These are phyloP conservation scores for Sarcodon aspratus DNA, from an alignment of 768 basidiomycete species.

Conservation along the genomic window DNA sequence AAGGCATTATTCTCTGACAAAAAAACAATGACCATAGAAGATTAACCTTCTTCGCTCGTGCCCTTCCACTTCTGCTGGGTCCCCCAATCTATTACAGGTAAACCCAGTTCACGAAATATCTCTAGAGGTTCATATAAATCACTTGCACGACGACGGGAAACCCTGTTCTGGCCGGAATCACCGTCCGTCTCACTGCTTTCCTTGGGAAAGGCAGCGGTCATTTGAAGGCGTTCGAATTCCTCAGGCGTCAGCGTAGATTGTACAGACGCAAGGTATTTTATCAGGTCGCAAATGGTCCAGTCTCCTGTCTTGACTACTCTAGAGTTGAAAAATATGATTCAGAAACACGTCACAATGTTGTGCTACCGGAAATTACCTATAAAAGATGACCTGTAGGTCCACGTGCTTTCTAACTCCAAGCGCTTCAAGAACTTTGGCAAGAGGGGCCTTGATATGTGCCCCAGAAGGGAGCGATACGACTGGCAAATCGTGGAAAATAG, in stretches of 20 bases:
- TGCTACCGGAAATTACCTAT: constrained; percentile 35
- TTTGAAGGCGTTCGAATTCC: constrained; percentile 43
- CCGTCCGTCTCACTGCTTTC: constrained; percentile 23
- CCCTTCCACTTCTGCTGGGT: constrained; percentile 64
- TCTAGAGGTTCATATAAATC: constrained; percentile 82
- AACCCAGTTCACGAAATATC: constrained; percentile 53
- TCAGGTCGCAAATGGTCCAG: constrained; percentile 79
- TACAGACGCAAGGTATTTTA: constrained; percentile 81
- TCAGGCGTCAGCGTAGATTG: constrained; percentile 44
- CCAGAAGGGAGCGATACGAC: constrained; percentile 65
- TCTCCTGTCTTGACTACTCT: constrained; percentile 87
- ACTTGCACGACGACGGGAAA: constrained; percentile 36
- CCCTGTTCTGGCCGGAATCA: constrained; percentile 4
- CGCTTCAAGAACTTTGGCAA: constrained; percentile 61
- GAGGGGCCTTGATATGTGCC: constrained; percentile 44
- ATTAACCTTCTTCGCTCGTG: constrained; percentile 76
- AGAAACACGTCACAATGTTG: not conserved
- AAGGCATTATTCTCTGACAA: not conserved
- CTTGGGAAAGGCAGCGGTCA: constrained; percentile 67
- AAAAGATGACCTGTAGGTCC: constrained; percentile 88
- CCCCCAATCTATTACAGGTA: constrained; percentile 89
- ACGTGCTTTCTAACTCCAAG: constrained; percentile 88
- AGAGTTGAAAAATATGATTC: not conserved
- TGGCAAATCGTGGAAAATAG: constrained; percentile 84
- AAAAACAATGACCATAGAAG: not conserved